Base-by-base conservation (phyloP, 345 rosid genomes). In the Hevea brasiliensis region DNA sequence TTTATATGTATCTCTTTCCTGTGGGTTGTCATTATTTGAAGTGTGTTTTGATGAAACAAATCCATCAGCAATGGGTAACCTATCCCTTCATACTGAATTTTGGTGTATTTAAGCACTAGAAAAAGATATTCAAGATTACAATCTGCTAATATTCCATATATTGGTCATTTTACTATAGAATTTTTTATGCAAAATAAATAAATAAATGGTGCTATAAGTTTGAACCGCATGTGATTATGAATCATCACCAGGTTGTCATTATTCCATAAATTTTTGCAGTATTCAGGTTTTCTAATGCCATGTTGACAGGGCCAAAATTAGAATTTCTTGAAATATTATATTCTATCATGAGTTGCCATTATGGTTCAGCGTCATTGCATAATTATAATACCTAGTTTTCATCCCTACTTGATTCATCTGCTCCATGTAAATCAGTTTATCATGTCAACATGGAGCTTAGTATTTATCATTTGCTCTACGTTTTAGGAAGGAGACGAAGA, bases 401-500 rank as follows among this genome's bases (percentile, higher is more conserved):
- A 18, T 47, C 45, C 4, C 24, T 41, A 13, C 53, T 35, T 71
- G 15, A 61, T n/a, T 53, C 47, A 35, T 6, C 18, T 54, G 44
- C 42, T 51, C 27, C 24, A 15, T 4, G n/a, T 14, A 11, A 11
- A 69, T 41, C 53, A 42, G 29, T 53, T 76, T 45, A n/a, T 56
- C 9, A 8, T 21, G 48, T 67, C 4, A 61, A 18, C 18, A 14
- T 3, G 14, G 45, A 32, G 20, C 26, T 40, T 24, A 21, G 29
- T 17, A 50, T 51, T 29, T 12, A 29, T n/a, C 0, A 44, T 72
- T 47, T 72, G 47, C 55, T 26, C n/a, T 66, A 42, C 76, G 54
- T 63, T 54, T 75, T 86, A 88, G 96, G 88, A 86, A 37, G 98
- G 97, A 62, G 92, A 84, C 26, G 69, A 80, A 58, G 94, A 65